Evolutionary conservation across 164 flowering plant species (phyloP).

Genomic region (Vitis riparia): DNA sequence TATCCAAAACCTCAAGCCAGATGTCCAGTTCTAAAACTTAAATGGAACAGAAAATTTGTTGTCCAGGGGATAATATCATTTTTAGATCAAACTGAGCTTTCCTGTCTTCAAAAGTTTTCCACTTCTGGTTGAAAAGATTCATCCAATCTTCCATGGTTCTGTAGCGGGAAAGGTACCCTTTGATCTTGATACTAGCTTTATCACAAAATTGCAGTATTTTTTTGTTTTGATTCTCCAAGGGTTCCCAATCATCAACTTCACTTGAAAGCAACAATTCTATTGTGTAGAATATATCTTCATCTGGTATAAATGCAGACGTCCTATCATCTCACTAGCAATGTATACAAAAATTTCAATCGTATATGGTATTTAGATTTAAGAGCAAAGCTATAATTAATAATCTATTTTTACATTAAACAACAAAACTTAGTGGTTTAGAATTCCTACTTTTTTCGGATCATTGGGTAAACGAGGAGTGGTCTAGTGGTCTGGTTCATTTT

Average conservation of each 20-base stretch:
- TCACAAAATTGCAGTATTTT: slow-evolving; percentile 54
- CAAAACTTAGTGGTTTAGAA: neutral
- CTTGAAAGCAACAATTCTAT: slow-evolving; percentile 66
- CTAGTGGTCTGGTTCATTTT: slow-evolving; percentile 37
- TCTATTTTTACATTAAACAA: no score
- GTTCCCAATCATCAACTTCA: slow-evolving; percentile 37
- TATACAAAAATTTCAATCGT: neutral
- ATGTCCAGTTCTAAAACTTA: neutral
- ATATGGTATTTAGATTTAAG: neutral
- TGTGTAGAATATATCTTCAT: slow-evolving; percentile 76
- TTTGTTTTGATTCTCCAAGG: slow-evolving; percentile 48
- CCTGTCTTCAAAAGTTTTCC: slow-evolving; percentile 52
- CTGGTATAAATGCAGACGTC: slow-evolving; percentile 70
- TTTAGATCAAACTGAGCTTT: slow-evolving; percentile 75
- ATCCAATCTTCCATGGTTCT: slow-evolving; percentile 53
- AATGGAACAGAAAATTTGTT: slow-evolving; percentile 51
- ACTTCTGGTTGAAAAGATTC: slow-evolving; percentile 70
- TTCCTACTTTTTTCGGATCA: slow-evolving; percentile 60
- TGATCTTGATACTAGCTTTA: slow-evolving; percentile 40
- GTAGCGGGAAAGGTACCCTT: slow-evolving; percentile 74
- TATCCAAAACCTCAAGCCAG: no score
- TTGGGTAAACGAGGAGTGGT: slow-evolving; percentile 68
- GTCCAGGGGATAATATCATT: slow-evolving; percentile 73
- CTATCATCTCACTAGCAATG: slow-evolving; percentile 71
- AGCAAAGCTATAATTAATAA: no score